Conservation (phyloP, 2,329 filamentous ascomycete species). For the Talaromyces sp. region DNA sequence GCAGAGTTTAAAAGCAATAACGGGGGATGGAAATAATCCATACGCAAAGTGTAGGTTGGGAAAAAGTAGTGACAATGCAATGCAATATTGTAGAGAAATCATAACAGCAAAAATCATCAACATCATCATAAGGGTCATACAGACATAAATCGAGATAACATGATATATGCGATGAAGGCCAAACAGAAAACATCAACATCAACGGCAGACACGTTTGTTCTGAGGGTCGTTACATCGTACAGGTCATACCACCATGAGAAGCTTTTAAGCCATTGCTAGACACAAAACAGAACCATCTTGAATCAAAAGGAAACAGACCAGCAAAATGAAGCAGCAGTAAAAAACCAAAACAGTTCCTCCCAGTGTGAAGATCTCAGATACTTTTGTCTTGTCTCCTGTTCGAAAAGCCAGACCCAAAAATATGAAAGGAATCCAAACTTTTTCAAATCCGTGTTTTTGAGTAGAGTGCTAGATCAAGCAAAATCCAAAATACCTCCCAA, state of each 20-base stretch:
- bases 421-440: conserved; percentile 15
- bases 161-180: conserved; percentile 14
- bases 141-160: conserved; percentile 15
- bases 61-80: conserved; percentile 12
- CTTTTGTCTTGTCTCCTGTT: conserved; percentile 14
- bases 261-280: conserved; percentile 8
- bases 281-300: conserved; percentile 17
- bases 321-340: conserved; percentile 17
- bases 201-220: conserved; percentile 23
- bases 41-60: neutral
- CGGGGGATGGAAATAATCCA: neutral
- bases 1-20: conserved; percentile 3
- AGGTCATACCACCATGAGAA: conserved; percentile 30
- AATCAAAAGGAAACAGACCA: conserved; percentile 6
- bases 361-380: conserved; percentile 15
- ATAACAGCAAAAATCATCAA: conserved; percentile 13
- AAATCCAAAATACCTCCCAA: conserved; percentile 14
- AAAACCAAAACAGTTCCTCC: conserved; percentile 22
- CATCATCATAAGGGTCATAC: conserved; percentile 19
- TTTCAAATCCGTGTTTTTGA: conserved; percentile 15
- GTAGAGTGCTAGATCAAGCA: conserved; percentile 2
- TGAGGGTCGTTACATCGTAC: conserved; percentile 35
- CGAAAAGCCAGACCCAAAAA: conserved; percentile 21
- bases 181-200: conserved; percentile 14
- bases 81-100: conserved; percentile 15